Evolutionary conservation across 1,139 yeast species (phyloP), one percentile per base, ranked within the genome.

Genomic region (Yamadazyma buinensis): DNA sequence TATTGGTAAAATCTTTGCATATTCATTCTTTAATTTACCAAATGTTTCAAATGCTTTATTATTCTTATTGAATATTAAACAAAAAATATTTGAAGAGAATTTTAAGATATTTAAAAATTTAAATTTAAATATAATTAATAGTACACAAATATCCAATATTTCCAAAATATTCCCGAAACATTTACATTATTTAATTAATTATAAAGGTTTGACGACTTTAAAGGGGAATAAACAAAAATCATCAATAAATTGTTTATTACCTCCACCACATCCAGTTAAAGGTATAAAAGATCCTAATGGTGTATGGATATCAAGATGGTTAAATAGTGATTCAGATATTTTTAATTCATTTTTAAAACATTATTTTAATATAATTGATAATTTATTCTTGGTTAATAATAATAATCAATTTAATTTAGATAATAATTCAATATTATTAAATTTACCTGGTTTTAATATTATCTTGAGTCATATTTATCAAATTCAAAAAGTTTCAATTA

Each of bases 1-100:
- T 50, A 67, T 81, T n/a, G 95, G 95, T 9, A 85, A 86, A 51
- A 74, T 82, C 1, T 75, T 86, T 54, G 90, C 94, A 1, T 75
- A 77, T 49, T 62, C 80, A 11, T 85, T 72, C 46, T 75, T 79
- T 51, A 64, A 72, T 43, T 52, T 84, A 2, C 81, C 83, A 0
- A 67, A 74, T n/a, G 77, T 83, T 6, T 76, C 84, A 12, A 67
- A 65, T 29, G 81, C 84, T 1, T 57, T 86, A 25, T 57, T 84
- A 28, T 80, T 80, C 42, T 54, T 80, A 15, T 59, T 85, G 30
- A 78, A 77, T 46, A 78, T 82, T 44, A 78, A 67, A 47, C 68
- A 62, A 65, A 48, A 53, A 15, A 48, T 54, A 21, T 54, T 59
- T 41, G 60, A 60, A 38, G 45, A 42, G 14, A 40, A 32, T 14